Evolutionary conservation across 805 yeast species (phyloP), one percentile per base, ranked within the genome.

Genomic region (Phaffomyces opuntiae): DNA sequence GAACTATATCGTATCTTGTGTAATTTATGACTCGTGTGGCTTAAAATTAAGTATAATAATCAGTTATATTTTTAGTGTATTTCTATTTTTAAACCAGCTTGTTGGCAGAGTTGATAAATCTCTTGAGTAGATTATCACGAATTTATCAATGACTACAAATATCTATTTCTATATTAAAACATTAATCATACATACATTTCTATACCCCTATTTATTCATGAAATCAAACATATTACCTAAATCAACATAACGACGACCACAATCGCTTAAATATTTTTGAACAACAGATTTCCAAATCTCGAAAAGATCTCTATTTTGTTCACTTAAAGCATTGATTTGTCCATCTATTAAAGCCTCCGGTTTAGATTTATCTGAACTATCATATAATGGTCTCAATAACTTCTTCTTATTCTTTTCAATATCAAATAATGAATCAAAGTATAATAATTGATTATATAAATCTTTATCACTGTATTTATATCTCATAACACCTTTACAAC

Each of bases 241-340:
- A 60, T 87, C 86, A 42, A 90, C 97, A 63, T 80, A 89, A 42
- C 96, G 74, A 53, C 96, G 81, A 6, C 96, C 97, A 66, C 91
- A 85, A 50, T 85, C 85, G 43, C 72, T 71, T 53, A 91, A 65
- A 56, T 90, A 91, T 63, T 80, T 81, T 52, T 79, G 76, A 0
- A 85, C 85, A 2, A 87, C 82, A 11, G 70, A 68, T 40, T 74
- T 70, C 50, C 78, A 76, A 7, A 65, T 54, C 16, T 63, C 74
- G 55, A 89, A 83, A 19, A 76, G 56, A 12, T 68, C 79, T 43
- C 89, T 69, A 59, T 88, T 90, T 57, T 85, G 95, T 60, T 85
- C 96, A 1, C 85, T 82, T 37, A 87, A 66, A 0, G 90, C 95
- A 47, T 75, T 80, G 12, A 84, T 62, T 50, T 84, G 83, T 2